Evolutionary conservation across 257 asterid genomes (phyloP), one percentile per base, ranked within the genome.

Genomic region (Gardenia jasminoides): DNA sequence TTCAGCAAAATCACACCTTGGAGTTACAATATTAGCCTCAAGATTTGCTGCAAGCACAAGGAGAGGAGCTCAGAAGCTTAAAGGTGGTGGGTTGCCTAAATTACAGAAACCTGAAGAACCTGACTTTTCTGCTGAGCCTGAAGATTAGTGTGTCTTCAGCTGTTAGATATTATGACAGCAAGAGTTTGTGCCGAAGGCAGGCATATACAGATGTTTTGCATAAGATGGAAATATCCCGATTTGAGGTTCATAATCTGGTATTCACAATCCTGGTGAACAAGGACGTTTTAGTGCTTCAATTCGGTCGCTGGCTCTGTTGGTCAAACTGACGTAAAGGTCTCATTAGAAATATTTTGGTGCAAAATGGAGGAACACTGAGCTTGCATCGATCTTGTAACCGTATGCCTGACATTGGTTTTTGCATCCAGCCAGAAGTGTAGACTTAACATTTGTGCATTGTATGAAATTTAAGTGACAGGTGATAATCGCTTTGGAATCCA

Each of bases 71-170:
- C 95, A 90, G 84, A 94, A 91, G 91, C 89, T 89, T 26, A 92
- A 91, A 85, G 92, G 87, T 67, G 89, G 85, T 8, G 88, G 85
- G 76, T 80, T 92, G 82, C 96, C 94, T 0, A 91, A 90, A 78
- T 86, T 94, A 39, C 89, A 92, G 19, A 92, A 92, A 85, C 97
- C 97, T 0, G 97, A 92, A 80, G 97, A 92, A 80, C 97, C 97
- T 0, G 97, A 92, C 82, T 94, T 92, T 79, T 90, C 92, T 10
- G 94, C 79, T 33, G 96, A 91, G 82, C 91, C 89, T 0, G 97
- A 92, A 28, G 90, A 92, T 83, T 94, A 92, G 92, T 17, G 41
- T 58, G 6, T 22, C 20, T 19, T 50, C 44, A 48, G 26, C 66
- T 3, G 70, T 61, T 64, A 16, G 26, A 33, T 31, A 72, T 80